Base-by-base conservation (phyloP, 768 basidiomycete genomes). In the Lentinula raphanica region DNA sequence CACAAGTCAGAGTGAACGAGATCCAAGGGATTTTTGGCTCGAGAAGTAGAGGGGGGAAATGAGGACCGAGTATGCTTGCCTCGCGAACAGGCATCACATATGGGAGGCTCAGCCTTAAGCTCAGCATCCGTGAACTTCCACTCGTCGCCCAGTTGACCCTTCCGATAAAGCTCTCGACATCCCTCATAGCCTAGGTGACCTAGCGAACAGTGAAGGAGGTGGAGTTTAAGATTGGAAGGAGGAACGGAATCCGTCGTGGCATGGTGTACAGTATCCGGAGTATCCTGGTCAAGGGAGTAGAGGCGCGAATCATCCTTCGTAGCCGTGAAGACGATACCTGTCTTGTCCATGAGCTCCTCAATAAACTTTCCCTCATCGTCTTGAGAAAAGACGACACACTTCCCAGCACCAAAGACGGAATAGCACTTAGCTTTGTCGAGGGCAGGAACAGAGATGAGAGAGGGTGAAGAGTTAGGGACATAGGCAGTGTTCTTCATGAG, bases 1-100 rank as follows among this genome's bases (percentile, higher is more conserved):
- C 67, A 58, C 1, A 74, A 28, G 49, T 74, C 72, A 39, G 62
- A 60, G 58, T 70, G 70, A 15, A 74, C 62, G 3, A 61, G 63
- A 3, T 63, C 61, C 5, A 71, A 65, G 45, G 68, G 46, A 0
- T 54, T 58, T 0, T 42, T 55, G 0, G 64, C 60, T 13, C 56
- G 60, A 3, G 57, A 53, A 1, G 49, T 53, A 48, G 57, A 63
- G 17, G 42, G 31, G 25, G 61, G 58, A 48, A 62, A 62, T 6
- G 58, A 56, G n/a, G 58, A 54, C 1, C 54, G 61, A 45, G 61
- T 62, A 42, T 56, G 48, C 54, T 62, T 62, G 58, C 61, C 61
- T 50, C 55, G 39, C 5, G 48, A 39, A 54, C 61, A 62, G 3
- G 61, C 53, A 15, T 36, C 54, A 38, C 61, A 62, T 7, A 62